A percentile compares a stretch with the other conserved stretches of the same genome.
Conservation (phyloP, 2,329 filamentous ascomycete species). For the Pseudocercospora pini-densiflorae region DNA sequence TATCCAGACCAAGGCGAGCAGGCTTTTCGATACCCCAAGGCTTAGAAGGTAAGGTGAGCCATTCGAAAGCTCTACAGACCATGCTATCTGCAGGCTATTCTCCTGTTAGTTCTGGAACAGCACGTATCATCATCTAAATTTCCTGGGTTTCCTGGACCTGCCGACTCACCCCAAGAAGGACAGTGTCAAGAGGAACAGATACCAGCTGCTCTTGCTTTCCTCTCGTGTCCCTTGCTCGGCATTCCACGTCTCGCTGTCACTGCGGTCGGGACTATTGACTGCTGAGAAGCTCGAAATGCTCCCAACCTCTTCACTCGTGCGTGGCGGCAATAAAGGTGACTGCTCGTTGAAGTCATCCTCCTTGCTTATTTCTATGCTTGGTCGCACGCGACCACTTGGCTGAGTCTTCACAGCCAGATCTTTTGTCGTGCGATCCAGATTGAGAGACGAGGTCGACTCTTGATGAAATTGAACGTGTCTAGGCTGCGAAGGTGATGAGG, state of each 20-base stretch:
- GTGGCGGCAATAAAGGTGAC: conserved; percentile 36
- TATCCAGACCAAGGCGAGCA: conserved; percentile 60
- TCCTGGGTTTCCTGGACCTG: neutral
- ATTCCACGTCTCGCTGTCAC: conserved; percentile 51
- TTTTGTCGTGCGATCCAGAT: conserved; percentile 14
- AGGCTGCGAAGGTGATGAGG: conserved; percentile 15
- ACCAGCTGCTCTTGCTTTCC: conserved; percentile 76
- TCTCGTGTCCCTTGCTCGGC: conserved; percentile 47
- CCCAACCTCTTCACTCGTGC: conserved; percentile 29
- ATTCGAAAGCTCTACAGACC: conserved; percentile 93
- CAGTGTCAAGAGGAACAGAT: conserved; percentile 83
- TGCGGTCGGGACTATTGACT: conserved; percentile 38
- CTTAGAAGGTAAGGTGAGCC: conserved; percentile 69
- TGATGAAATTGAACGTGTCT: conserved; percentile 28
- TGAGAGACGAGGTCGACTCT: conserved; percentile 22
- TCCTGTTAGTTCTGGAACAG: conserved; percentile 8
- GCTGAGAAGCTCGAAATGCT: conserved; percentile 20
- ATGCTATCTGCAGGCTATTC: conserved; percentile 80
- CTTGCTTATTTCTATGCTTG: conserved; percentile 19
- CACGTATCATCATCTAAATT: neutral
- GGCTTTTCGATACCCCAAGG: conserved; percentile 57
- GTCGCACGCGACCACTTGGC: conserved; percentile 9
- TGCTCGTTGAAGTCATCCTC: conserved; percentile 36
- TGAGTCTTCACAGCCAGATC: conserved; percentile 8
- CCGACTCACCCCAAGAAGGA: conserved; percentile 70